phyloP scores from a whole-genome alignment of 2,329 filamentous ascomycete genomes.

The Orbilia quercus region DNA sequence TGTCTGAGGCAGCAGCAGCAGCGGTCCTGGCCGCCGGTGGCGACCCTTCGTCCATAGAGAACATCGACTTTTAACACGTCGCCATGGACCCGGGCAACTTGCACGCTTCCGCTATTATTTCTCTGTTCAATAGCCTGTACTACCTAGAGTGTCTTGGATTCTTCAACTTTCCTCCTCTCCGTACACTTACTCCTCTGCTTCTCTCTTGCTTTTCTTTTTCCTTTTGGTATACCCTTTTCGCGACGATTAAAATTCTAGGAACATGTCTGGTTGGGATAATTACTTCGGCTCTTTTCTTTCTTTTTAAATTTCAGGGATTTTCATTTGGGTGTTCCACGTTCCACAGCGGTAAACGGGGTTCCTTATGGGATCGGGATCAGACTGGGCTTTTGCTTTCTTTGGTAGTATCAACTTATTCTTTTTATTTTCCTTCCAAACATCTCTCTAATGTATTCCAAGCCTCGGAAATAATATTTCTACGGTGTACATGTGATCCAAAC shows the following conservation, averaged over 20 bases:
- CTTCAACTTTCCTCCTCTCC: slow-evolving; percentile 24
- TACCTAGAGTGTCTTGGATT: slow-evolving; percentile 34
- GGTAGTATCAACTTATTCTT: slow-evolving; percentile 52
- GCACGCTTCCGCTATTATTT: slow-evolving; percentile 9
- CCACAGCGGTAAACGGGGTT: slow-evolving; percentile 50
- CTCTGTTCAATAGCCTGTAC: background rate
- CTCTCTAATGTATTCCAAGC: slow-evolving; percentile 51
- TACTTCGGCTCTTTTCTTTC: slow-evolving; percentile 30
- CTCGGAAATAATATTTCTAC: slow-evolving; percentile 44
- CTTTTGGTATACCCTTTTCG: slow-evolving; percentile 52
- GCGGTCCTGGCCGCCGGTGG: slow-evolving; percentile 78
- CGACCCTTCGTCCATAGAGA: slow-evolving; percentile 64
- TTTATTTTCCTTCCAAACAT: slow-evolving; percentile 44
- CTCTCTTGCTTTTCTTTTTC: slow-evolving; percentile 25
- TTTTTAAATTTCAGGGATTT: slow-evolving; percentile 46
- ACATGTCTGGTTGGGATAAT: slow-evolving; percentile 36
- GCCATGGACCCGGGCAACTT: slow-evolving; percentile 18
- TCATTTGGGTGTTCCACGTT: slow-evolving; percentile 55
- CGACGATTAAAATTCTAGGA: slow-evolving; percentile 47
- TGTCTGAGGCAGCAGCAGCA: slow-evolving; percentile 76
- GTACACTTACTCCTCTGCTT: slow-evolving; percentile 5
- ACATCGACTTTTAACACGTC: slow-evolving; percentile 55
- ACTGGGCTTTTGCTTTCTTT: slow-evolving; percentile 47
- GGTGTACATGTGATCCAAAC: slow-evolving; percentile 48
- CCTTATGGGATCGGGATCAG: slow-evolving; percentile 48